These are phyloP conservation scores for Vigna mungo DNA, from an alignment of 306 rosid species.

Conservation along the genomic window DNA sequence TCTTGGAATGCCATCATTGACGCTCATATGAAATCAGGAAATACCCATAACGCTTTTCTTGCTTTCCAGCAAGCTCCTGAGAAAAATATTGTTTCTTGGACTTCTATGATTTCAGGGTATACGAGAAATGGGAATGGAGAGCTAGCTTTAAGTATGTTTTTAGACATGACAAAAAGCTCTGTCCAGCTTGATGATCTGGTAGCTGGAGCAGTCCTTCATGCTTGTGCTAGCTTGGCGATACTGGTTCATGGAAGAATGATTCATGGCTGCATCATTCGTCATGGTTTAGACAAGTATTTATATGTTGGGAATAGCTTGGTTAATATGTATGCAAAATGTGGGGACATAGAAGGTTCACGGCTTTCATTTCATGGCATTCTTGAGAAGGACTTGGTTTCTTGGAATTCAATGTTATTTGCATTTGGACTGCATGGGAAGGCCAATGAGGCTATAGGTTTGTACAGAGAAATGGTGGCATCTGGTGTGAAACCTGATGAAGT, in stretches of 20 bases:
- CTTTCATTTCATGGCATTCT: slow-evolving; percentile 56
- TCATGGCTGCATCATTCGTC: slow-evolving; percentile 57
- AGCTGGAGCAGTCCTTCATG: slow-evolving; percentile 77
- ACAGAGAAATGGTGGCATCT: slow-evolving; percentile 60
- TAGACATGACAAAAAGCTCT: slow-evolving; percentile 62
- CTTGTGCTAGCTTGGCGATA: slow-evolving; percentile 75
- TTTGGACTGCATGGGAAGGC: slow-evolving; percentile 75
- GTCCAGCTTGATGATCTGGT: slow-evolving; percentile 69
- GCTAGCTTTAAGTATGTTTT: slow-evolving; percentile 65
- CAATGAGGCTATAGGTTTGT: slow-evolving; percentile 52
- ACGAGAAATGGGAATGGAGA: slow-evolving; percentile 73
- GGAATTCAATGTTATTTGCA: slow-evolving; percentile 83
- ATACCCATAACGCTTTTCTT: slow-evolving; percentile 57
- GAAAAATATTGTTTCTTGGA: slow-evolving; percentile 79
- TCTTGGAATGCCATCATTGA: slow-evolving; percentile 86
- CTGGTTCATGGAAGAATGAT: slow-evolving; percentile 69
- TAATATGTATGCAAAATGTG: slow-evolving; percentile 85
- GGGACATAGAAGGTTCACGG: slow-evolving; percentile 65
- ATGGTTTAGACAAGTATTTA: slow-evolving; percentile 54
- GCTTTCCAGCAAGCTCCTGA: slow-evolving; percentile 75
- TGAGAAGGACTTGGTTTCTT: slow-evolving; percentile 73
- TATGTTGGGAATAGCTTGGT: slow-evolving; percentile 75
- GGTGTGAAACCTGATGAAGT: slow-evolving; percentile 76
- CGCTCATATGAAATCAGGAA: slow-evolving; percentile 80
- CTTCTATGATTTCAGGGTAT: slow-evolving; percentile 77